Conservation (phyloP, 352 stramenopile genomes). For the Pythium pyrilobum region DNA sequence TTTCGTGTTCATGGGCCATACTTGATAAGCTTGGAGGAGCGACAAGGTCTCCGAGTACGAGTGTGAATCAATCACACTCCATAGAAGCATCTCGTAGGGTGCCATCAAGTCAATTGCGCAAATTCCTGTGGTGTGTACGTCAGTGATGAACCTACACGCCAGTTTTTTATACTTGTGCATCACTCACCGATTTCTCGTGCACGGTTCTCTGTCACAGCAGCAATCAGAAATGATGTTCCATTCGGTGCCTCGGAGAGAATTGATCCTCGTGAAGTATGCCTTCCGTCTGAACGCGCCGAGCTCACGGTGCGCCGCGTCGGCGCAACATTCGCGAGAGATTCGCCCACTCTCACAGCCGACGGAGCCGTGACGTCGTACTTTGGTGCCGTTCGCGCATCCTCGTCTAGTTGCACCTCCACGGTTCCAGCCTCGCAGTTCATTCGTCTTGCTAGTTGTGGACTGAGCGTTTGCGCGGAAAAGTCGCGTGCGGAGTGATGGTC, state of each 20-base stretch:
- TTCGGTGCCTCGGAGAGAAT: constrained; percentile 15
- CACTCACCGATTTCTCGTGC: constrained; percentile 50
- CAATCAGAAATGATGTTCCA: constrained; percentile 49
- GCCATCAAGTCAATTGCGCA: constrained; percentile 67
- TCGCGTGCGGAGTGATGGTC: constrained; percentile 17
- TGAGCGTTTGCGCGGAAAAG: background rate
- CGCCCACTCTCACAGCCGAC: constrained; percentile 12
- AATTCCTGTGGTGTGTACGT: constrained; percentile 30
- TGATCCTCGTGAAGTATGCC: constrained; percentile 3
- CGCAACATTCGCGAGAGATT: background rate
- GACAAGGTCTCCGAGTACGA: constrained; percentile 66
- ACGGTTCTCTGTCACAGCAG: constrained; percentile 50
- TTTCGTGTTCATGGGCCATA: constrained; percentile 6
- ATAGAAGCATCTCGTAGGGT: constrained; percentile 68
- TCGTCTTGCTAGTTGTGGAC: background rate
- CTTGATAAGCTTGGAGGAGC: constrained; percentile 67
- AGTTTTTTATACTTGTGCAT: background rate
- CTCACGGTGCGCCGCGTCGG: background rate
- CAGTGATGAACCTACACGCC: background rate
- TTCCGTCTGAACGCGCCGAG: background rate
- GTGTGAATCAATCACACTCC: constrained; percentile 76
- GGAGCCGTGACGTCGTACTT: constrained; percentile 30
- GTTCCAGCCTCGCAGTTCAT: background rate
- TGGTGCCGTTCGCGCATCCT: constrained; percentile 18
- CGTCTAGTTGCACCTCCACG: constrained; percentile 30